Conservation (phyloP, 305 asterid species). For the Fraxinus nigra region DNA sequence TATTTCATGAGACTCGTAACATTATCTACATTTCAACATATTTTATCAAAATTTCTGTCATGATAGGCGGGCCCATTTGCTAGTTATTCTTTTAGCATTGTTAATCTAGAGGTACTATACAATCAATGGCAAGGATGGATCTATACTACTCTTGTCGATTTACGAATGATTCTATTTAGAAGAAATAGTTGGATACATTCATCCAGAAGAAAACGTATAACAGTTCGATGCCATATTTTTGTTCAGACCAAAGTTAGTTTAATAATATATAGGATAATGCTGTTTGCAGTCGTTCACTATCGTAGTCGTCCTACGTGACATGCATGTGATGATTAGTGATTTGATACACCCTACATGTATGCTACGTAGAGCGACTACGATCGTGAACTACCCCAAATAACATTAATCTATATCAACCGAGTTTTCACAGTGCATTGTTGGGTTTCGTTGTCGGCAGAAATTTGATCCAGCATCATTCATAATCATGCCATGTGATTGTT, state of each 20-base stretch:
- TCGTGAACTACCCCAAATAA: not conserved
- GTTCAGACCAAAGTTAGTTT: not conserved
- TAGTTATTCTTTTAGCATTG: not conserved
- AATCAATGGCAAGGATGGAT: not conserved
- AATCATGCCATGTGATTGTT: conserved; percentile 10
- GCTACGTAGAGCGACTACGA: not conserved
- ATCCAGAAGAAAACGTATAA: not conserved
- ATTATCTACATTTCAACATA: not conserved
- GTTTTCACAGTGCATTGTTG: not conserved
- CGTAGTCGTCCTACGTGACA: not conserved
- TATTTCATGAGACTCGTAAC: not conserved
- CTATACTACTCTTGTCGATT: not conserved
- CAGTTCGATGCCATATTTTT: not conserved
- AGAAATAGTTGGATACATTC: not conserved
- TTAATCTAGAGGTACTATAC: not conserved
- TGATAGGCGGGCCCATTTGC: not conserved
- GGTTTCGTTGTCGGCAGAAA: not conserved
- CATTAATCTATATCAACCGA: not conserved
- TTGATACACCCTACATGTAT: too few relatives aligned
- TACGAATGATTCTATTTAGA: not conserved
- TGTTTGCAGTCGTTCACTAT: not conserved
- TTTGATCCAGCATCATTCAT: conserved; percentile 1
- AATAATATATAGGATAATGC: too few relatives aligned
- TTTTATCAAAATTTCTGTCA: not conserved
- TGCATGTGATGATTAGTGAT: too few relatives aligned